A percentile compares a stretch with the other conserved stretches of the same genome.
These are phyloP conservation scores for Trametes versicolor DNA, from an alignment of 1,284 basidiomycete genomes.

Conservation along the genomic window DNA sequence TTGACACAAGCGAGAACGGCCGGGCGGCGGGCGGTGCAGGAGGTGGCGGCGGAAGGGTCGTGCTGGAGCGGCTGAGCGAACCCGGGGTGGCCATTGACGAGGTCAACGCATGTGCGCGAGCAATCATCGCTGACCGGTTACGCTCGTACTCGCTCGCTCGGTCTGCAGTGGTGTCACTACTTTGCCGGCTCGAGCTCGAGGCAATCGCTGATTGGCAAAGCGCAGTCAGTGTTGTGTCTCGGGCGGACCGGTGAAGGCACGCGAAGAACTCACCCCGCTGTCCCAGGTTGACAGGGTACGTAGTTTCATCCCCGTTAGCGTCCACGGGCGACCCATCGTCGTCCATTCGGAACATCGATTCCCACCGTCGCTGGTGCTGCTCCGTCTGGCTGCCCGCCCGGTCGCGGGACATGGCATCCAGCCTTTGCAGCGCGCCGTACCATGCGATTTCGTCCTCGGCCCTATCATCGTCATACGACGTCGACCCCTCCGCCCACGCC, in stretches of 20 bases:
- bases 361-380: not conserved
- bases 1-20: conserved; percentile 33
- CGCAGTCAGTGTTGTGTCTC: not conserved
- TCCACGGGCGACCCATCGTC: not conserved
- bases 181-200: conserved; percentile 12
- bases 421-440: conserved; percentile 20
- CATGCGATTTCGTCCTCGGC: conserved; percentile 10
- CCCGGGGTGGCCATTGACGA: conserved; percentile 21
- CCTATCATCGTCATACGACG: not conserved
- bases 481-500: not conserved
- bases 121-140: conserved; percentile 39
- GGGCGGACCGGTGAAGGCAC: not conserved
- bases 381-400: not conserved
- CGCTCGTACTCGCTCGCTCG: conserved; percentile 39
- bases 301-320: not conserved
- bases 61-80: conserved; percentile 13
- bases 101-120: conserved; percentile 37
- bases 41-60: conserved; percentile 16
- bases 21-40: conserved; percentile 30
- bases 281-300: conserved; percentile 12
- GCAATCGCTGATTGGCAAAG: not conserved
- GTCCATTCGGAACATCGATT: not conserved
- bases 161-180: conserved; percentile 26
- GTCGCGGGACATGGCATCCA: conserved; percentile 21
- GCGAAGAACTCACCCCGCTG: conserved; percentile 5